Evolutionary conservation across 441 rosid genomes (phyloP), one percentile per base, ranked within the genome.

Genomic region (Pelargonium australe): DNA sequence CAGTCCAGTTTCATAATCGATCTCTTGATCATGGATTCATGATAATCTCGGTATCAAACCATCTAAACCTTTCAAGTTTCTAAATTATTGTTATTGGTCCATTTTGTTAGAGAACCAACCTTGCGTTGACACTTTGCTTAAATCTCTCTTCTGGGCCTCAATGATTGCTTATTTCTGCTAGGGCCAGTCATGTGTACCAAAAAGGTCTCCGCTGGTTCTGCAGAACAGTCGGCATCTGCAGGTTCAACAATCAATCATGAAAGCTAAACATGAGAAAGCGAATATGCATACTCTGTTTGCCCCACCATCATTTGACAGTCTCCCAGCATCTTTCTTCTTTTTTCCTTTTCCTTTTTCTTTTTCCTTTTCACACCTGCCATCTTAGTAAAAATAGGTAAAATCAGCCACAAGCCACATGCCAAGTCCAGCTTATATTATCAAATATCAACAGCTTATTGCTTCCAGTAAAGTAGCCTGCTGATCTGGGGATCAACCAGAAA

Each of bases 141-240:
- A 66, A 20, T 8, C 17, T 68, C 64, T 69, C 70, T 64, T 55
- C 49, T 64, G 43, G 17, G 31, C 53, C 19, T 68, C 62, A 71
- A 68, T 71, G 75, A 79, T 75, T 78, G 68, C 62, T 55, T 17
- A 28, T 63, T 70, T 70, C 64, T 71, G 73, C 55, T 71, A 62
- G 76, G 72, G 65, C 64, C 45, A 19, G 70, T 51, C 6, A n/a
- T 51, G 19, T 51, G 58, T 51, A 19, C n/a, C 58, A 51, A 51
- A 65, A 71, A 64, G 44, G 68, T 51, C 43, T 62, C 61, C 25
- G 53, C 25, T 43, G 40, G 69, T 53, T 41, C 68, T 25, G 51
- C 45, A 63, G 58, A n/a, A 68, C 73, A 76, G 67, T 47, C 20
- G 58, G 64, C 55, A 69, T 68, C 72, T 62, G 17, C 31, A 11